Evolutionary conservation across 352 stramenopile species (phyloP), one percentile per base, ranked within the genome.

Genomic region (Phytopythium kandeliae): DNA sequence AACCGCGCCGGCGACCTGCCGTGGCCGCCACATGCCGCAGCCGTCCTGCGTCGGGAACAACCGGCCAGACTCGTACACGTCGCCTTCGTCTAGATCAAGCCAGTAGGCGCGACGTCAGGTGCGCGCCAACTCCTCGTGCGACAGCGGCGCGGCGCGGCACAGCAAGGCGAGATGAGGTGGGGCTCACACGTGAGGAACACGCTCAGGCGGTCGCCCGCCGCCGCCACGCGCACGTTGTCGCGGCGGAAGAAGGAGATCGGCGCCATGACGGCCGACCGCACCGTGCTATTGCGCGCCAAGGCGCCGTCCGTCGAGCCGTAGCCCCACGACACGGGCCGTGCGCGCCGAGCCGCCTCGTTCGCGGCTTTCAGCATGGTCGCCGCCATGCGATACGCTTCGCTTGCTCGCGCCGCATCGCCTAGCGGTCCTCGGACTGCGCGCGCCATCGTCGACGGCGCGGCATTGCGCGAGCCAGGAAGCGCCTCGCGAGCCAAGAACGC

Each of bases 41-140:
- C 78, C 78, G 40, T 86, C 73, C 49, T 86, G 75, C 11, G 66
- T 65, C 17, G 73, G 51, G 49, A 70, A 84, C 24, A 87, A 65
- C 1, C 75, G 60, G 7, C 80, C 80, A 22, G 65, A 67, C 43
- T 86, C 65, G 26, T 71, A 71, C 38, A 92, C 61, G 3, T 53
- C 34, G 6, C 67, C 71, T 6, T 60, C 47, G 34, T 74, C 67
- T 67, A 50, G 30, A 44, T 4, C 36, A 43, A 19, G 17, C 15
- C 19, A 21, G n/a, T n/a, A n/a, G n/a, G n/a, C n/a, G n/a, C n/a
- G n/a, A n/a, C n/a, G n/a, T n/a, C n/a, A n/a, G n/a, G n/a, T n/a
- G n/a, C n/a, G n/a, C n/a, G n/a, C n/a, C n/a, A n/a, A n/a, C n/a
- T n/a, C n/a, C n/a, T n/a, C n/a, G n/a, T n/a, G n/a, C n/a, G n/a